These are phyloP conservation scores for Kazachstania bromeliacearum DNA, from an alignment of 805 yeast species.

Conservation along the genomic window DNA sequence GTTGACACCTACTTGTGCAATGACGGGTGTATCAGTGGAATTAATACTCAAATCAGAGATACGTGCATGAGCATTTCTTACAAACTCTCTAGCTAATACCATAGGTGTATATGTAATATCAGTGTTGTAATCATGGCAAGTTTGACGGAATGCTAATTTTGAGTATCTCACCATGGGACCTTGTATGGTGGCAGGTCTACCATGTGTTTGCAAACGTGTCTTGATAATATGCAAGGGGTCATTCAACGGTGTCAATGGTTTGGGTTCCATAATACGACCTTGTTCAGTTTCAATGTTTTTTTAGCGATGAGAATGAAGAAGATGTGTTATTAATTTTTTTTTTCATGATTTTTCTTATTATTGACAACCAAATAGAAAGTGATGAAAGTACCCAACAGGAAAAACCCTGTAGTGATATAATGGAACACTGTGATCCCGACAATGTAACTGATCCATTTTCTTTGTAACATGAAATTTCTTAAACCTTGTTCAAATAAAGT, in stretches of 20 bases:
- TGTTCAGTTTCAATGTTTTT: background rate
- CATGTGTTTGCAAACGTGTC: slow-evolving; percentile 35
- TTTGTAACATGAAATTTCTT: slow-evolving; percentile 24
- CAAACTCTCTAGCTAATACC: slow-evolving; percentile 94
- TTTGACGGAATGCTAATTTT: slow-evolving; percentile 81
- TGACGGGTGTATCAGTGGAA: slow-evolving; percentile 53
- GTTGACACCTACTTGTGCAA: slow-evolving; percentile 87
- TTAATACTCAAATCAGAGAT: slow-evolving; percentile 79
- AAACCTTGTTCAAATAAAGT: slow-evolving; percentile 23
- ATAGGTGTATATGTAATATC: slow-evolving; percentile 92
- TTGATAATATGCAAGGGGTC: slow-evolving; percentile 45
- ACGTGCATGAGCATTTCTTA: slow-evolving; percentile 72
- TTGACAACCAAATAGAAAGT: slow-evolving; percentile 8
- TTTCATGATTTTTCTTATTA: background rate
- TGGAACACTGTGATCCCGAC: slow-evolving; percentile 18
- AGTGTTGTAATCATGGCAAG: slow-evolving; percentile 60
- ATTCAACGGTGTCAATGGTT: slow-evolving; percentile 34
- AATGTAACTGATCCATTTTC: slow-evolving; percentile 16
- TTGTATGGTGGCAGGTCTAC: slow-evolving; percentile 53
- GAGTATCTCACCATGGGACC: slow-evolving; percentile 99
- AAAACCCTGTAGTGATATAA: slow-evolving; percentile 10
- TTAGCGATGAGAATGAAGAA: background rate
- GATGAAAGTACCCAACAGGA: slow-evolving; percentile 11
- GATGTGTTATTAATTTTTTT: background rate
- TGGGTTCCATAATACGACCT: slow-evolving; percentile 3